Evolutionary conservation across 2,329 filamentous ascomycete genomes (phyloP), one percentile per base, ranked within the genome.

Genomic region (Ophiostoma quercus): DNA sequence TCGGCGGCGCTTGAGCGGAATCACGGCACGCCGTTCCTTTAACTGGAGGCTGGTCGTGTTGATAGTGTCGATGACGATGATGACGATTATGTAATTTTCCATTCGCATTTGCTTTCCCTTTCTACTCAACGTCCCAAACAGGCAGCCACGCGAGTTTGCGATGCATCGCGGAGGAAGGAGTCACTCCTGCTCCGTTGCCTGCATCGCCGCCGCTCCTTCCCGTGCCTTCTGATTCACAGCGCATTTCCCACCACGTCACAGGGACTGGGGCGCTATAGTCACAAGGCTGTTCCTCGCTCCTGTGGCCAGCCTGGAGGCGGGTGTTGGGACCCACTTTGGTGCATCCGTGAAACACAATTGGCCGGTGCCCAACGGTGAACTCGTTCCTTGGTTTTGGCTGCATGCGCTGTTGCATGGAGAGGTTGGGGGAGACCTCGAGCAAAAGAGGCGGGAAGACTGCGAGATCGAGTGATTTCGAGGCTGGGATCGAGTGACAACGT

Each of bases 321-420:
- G 51, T 57, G 51, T 25, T 11, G 14, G n/a, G 29, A 11, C 32
- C 60, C 60, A 22, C 60, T 63, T 63, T 34, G 2, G 16, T 14
- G 60, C 60, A 63, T 63, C 32, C 29, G 32, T 63, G 60, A 63
- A 37, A 63, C n/a, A 16, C 32, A 16, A 39, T 63, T 63, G 60
- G 60, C 60, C 19, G 60, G 19, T 63, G 60, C 60, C 29, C 60
- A 32, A 62, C 57, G 5, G 12, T 62, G 25, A 16, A 32, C 25
- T 57, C n/a, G 51, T 57, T 57, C 51, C 51, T 57, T 57, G 51
- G 51, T 57, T 57, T 25, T 57, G 51, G 51, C 51, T 57, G 51
- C 51, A 57, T 62, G 29, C 57, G 2, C 57, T 62, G 57, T 25
- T 34, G 57, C 57, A 62, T 32, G 62, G 22, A 29, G 57, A 62